A percentile compares a stretch with the other conserved stretches of the same genome.
Evolutionary conservation across 106 monocot species (phyloP).

Genomic region (Dioscorea alata): DNA sequence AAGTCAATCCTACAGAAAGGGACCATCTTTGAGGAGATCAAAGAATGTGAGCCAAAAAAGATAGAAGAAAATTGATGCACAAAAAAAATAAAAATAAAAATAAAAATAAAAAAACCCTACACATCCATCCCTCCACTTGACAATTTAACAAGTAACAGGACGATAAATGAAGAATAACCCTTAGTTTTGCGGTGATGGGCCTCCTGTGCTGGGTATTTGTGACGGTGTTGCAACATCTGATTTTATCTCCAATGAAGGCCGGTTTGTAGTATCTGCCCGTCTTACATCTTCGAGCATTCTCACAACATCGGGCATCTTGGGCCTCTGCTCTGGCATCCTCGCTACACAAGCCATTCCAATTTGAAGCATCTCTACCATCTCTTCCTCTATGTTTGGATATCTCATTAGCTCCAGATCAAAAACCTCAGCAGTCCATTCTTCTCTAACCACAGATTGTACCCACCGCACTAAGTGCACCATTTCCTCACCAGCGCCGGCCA

Average conservation of each 20-base stretch:
- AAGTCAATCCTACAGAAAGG: no score
- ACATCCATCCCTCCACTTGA: background rate
- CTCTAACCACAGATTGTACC: constrained; percentile 48
- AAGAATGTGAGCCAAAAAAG: no score
- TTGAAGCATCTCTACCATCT: constrained; percentile 59
- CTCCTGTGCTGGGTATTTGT: background rate
- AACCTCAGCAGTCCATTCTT: constrained; percentile 56
- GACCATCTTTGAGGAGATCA: no score
- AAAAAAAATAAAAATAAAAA: no score
- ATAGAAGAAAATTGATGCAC: no score
- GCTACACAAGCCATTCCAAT: constrained; percentile 41
- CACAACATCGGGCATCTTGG: constrained; percentile 34
- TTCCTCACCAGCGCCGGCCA: constrained; percentile 25
- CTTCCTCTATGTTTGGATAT: constrained; percentile 46
- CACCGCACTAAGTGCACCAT: constrained; percentile 40
- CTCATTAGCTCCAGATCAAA: constrained; percentile 45
- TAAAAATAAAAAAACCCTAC: no score
- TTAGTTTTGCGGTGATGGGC: background rate
- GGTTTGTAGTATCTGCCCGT: constrained; percentile 20
- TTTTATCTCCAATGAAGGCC: constrained; percentile 10
- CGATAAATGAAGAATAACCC: background rate
- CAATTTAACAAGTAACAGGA: background rate
- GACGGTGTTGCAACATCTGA: constrained; percentile 11
- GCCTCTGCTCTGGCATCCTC: constrained; percentile 38
- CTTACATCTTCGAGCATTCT: constrained; percentile 38